Conservation (phyloP, 164 flowering plant species). For the Berberis thunbergii region DNA sequence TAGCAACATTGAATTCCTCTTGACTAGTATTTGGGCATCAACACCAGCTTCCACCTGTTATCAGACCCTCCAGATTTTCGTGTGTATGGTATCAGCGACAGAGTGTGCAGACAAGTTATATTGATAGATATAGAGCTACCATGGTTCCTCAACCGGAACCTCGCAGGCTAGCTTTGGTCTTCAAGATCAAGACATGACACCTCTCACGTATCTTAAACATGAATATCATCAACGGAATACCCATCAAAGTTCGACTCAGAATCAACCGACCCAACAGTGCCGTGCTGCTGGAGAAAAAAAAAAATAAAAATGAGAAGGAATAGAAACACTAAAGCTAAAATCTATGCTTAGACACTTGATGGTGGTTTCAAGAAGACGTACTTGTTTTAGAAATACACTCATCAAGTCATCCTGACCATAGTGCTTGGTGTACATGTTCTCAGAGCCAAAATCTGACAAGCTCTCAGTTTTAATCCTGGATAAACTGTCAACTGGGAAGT, state of each 20-base stretch:
- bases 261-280: slow-evolving; percentile 32
- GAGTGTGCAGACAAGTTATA: too few relatives aligned
- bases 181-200: too few relatives aligned
- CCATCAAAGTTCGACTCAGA: slow-evolving; percentile 60
- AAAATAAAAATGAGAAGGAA: neutral
- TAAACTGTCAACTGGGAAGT: slow-evolving; percentile 22
- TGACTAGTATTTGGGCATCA: neutral
- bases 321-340: neutral
- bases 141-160: neutral
- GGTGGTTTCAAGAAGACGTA: slow-evolving; percentile 12
- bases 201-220: too few relatives aligned
- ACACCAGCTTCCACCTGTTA: neutral
- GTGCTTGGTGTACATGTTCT: slow-evolving; percentile 23
- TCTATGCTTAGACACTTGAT: neutral
- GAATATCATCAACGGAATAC: slow-evolving; percentile 40
- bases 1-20: neutral
- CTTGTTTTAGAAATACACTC: slow-evolving; percentile 78
- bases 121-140: neutral
- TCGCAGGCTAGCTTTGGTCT: too few relatives aligned
- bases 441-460: slow-evolving; percentile 22
- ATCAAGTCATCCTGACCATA: slow-evolving; percentile 72
- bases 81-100: too few relatives aligned
- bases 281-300: slow-evolving; percentile 40
- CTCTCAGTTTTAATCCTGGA: slow-evolving; percentile 47
- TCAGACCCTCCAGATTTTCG: too few relatives aligned